Conservation (phyloP, 2,329 filamentous ascomycete species). For the Colletotrichum eremochloae region DNA sequence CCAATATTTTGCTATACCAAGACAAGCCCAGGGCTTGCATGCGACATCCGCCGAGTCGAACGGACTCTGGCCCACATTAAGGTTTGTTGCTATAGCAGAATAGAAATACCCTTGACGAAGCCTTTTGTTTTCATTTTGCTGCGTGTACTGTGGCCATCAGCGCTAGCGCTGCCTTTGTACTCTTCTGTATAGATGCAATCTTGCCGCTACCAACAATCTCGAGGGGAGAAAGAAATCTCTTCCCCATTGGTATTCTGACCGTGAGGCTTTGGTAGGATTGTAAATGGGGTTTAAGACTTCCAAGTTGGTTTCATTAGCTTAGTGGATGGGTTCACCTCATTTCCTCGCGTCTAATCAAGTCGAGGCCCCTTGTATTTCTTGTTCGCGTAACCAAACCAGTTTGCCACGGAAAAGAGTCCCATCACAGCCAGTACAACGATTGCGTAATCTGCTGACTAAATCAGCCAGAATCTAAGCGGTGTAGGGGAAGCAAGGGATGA, state of each 20-base stretch:
- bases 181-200: conserved; percentile 49
- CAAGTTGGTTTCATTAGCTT: too few relatives aligned
- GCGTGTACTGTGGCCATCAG: conserved; percentile 52
- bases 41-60: conserved; percentile 50
- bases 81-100: conserved; percentile 52
- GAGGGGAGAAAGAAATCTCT: conserved; percentile 46
- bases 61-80: conserved; percentile 50
- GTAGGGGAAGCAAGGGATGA: neutral
- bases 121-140: conserved; percentile 46
- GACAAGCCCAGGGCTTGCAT: conserved; percentile 49
- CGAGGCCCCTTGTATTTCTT: conserved; percentile 9
- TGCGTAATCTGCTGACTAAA: neutral
- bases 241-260: conserved; percentile 44
- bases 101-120: conserved; percentile 51
- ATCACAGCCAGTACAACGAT: conserved; percentile 3
- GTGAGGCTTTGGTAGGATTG: neutral
- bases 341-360: neutral
- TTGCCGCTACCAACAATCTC: conserved; percentile 45
- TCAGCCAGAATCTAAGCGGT: neutral
- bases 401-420: conserved; percentile 12
- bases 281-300: neutral
- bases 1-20: conserved; percentile 46
- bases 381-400: conserved; percentile 23
- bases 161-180: conserved; percentile 41
- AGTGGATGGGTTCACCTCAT: too few relatives aligned